A percentile compares a stretch with the other conserved stretches of the same genome.
Conservation (phyloP, 345 rosid genomes). For the Erodium maritimum region DNA sequence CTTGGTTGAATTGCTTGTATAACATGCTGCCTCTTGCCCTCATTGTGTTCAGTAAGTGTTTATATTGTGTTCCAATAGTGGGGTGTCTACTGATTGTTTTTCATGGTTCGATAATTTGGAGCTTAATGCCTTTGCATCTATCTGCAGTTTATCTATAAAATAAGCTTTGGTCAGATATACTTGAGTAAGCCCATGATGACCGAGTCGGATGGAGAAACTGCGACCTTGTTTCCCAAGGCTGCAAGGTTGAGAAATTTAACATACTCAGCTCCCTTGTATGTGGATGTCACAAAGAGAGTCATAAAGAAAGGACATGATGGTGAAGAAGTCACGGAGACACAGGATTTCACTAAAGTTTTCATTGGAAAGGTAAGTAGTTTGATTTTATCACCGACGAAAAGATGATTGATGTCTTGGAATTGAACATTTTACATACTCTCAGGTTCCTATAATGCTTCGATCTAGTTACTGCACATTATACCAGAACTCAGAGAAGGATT, state of each 20-base stretch:
- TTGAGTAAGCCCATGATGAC: conserved; percentile 98
- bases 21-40: not conserved
- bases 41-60: not conserved
- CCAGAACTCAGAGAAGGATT: conserved; percentile 92
- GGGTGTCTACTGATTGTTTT: not conserved
- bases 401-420: conserved; percentile 9
- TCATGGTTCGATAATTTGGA: not conserved
- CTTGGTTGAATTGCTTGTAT: not conserved
- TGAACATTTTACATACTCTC: conserved; percentile 3
- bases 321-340: conserved; percentile 92
- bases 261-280: conserved; percentile 90
- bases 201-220: conserved; percentile 96
- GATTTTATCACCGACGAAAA: not conserved
- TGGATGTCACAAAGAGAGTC: conserved; percentile 84
- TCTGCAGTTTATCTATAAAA: conserved; percentile 87
- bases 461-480: conserved; percentile 80
- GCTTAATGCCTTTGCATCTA: conserved; percentile 13
- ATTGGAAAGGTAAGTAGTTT: conserved; percentile 84
- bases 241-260: conserved; percentile 95
- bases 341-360: conserved; percentile 85
- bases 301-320: conserved; percentile 97
- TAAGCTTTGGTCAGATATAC: conserved; percentile 91
- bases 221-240: conserved; percentile 92
- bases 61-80: not conserved
- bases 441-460: conserved; percentile 99